Conservation (phyloP, 441 rosid genomes). For the Euphorbia schlechtendalii region DNA sequence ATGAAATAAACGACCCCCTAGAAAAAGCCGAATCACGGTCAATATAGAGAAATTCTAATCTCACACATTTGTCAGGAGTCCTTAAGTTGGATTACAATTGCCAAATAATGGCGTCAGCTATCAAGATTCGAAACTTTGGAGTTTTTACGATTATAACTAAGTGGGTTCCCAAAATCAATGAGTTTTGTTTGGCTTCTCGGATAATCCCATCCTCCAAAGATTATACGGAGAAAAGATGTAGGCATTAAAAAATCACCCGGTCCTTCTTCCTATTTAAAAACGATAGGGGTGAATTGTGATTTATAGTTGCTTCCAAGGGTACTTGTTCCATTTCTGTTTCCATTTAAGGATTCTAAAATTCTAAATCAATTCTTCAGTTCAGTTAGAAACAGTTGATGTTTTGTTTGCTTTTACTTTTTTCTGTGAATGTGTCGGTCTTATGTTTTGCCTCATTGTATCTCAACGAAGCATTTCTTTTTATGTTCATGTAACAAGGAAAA, state of each 20-base stretch:
- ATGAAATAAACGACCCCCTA: conserved; percentile 47
- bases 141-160: neutral
- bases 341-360: too few species aligned
- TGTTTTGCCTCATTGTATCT: too few species aligned
- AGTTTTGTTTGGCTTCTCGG: neutral
- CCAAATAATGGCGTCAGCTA: neutral
- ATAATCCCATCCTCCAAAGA: neutral
- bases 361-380: too few species aligned
- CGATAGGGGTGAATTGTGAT: neutral
- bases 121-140: neutral
- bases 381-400: too few species aligned
- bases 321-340: neutral
- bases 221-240: conserved; percentile 6
- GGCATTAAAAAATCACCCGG: neutral
- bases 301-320: neutral
- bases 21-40: neutral
- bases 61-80: neutral
- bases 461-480: too few species aligned
- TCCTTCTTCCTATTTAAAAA: conserved; percentile 5
- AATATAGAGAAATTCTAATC: neutral
- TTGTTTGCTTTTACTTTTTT: too few species aligned
- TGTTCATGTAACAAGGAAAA: too few species aligned
- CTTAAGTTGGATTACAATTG: conserved; percentile 3
- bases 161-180: neutral
- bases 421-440: too few species aligned